Evolutionary conservation across 2,329 filamentous ascomycete genomes (phyloP), one percentile per base, ranked within the genome.

Genomic region (Fusarium stilboides): DNA sequence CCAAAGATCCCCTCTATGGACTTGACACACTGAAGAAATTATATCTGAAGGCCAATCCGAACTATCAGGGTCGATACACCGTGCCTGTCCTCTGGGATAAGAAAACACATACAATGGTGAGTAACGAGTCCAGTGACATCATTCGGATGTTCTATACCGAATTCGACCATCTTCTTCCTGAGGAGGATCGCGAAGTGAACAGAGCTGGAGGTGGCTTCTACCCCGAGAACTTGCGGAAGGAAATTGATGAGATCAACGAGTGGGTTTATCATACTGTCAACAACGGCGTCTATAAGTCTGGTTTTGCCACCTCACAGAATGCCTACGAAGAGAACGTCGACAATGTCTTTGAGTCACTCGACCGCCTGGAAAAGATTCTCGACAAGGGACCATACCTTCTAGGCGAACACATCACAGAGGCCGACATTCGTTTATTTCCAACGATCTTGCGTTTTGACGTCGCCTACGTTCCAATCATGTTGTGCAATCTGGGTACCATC

Each of bases 111-210:
- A 87, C 85, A 17, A 92, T 95, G 69, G 93, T 96, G 45, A 94
- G 88, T 84, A 97, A 97, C 69, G 93, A 96, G 82, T 92, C 90
- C 56, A 88, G 88, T 53, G 93, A 96, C 77, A 95, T 96, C 71
- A 94, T 96, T 71, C 87, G 92, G 68, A 94, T 95, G 91, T 83
- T 96, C 65, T 94, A 93, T 79, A 84, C 85, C 13, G 91, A 89
- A 56, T 94, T 94, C 73, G 91, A 94, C 65, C 80, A 84, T 47
- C 74, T 90, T 8, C 75, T 91, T 2, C 85, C 86, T 0, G 82
- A 83, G 20, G 67, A 85, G 54, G 81, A 85, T 59, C 84, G 85
- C 9, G 89, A 91, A 68, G 74, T 43, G 1, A 86, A 81, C 57
- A 82, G 80, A 49, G 80, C 82, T 0, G 82, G 82, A 2, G 78